These are phyloP conservation scores for Cadophora sp. DNA, from an alignment of 2,329 filamentous ascomycete genomes.

Conservation along the genomic window DNA sequence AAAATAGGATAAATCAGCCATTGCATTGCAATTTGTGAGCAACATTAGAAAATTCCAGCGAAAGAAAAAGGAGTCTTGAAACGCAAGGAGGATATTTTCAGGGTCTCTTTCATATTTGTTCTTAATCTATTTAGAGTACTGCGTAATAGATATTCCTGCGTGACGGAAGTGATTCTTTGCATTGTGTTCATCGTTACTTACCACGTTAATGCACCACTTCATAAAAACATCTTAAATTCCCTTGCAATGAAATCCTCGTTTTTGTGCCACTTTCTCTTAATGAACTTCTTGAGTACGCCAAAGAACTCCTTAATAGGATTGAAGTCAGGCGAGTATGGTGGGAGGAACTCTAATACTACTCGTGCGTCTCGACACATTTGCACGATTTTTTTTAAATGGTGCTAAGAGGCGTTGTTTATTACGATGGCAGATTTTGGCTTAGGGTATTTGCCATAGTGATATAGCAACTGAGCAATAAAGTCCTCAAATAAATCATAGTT, in stretches of 20 bases:
- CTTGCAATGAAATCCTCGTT: constrained; percentile 29
- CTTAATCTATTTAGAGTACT: constrained; percentile 23
- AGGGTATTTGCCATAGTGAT: no score
- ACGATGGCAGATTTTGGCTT: no score
- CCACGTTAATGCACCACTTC: constrained; percentile 38
- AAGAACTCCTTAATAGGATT: constrained; percentile 43
- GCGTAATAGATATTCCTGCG: constrained; percentile 28
- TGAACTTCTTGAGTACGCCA: constrained; percentile 37
- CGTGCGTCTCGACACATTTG: constrained; percentile 41
- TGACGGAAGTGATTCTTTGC: constrained; percentile 38
- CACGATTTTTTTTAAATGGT: constrained; percentile 41
- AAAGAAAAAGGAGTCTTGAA: constrained; percentile 20
- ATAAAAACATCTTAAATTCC: constrained; percentile 39
- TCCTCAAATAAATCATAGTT: no score
- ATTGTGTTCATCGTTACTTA: constrained; percentile 34
- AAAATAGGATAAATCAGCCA: constrained; percentile 27
- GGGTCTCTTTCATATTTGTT: background rate
- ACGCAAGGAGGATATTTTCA: constrained; percentile 23
- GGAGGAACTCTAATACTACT: constrained; percentile 35
- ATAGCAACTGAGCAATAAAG: no score
- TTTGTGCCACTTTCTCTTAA: constrained; percentile 36
- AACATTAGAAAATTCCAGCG: constrained; percentile 28
- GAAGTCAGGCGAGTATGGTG: constrained; percentile 38
- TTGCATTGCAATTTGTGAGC: constrained; percentile 32
- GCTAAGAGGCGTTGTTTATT: constrained; percentile 46